Conservation (phyloP, 768 basidiomycete genomes). For the Naganishia antarctica region DNA sequence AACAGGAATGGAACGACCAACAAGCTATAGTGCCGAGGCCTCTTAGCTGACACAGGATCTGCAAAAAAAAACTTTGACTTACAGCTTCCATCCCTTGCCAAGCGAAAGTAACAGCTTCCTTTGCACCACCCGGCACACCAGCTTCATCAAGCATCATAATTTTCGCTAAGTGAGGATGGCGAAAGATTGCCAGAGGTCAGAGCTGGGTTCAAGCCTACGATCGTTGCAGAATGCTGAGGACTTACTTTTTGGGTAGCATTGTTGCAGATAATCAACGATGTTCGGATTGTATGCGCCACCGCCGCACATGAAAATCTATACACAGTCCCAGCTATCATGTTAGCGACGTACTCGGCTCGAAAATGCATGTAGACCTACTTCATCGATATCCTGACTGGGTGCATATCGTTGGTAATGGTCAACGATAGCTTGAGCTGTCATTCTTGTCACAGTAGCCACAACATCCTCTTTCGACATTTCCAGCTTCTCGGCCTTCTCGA, state of each 20-base stretch:
- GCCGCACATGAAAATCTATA: conserved; percentile 41
- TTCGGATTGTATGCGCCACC: conserved; percentile 39
- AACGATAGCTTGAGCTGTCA: conserved; percentile 36
- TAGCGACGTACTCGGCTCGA: neutral
- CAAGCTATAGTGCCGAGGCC: conserved; percentile 18
- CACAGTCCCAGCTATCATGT: no score
- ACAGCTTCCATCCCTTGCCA: conserved; percentile 41
- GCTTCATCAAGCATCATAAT: conserved; percentile 35
- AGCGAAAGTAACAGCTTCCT: conserved; percentile 38
- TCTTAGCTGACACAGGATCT: neutral
- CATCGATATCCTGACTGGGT: conserved; percentile 36
- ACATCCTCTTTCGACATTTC: conserved; percentile 32
- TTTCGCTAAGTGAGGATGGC: conserved; percentile 26
- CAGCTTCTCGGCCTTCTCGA: conserved; percentile 25
- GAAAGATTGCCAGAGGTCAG: conserved; percentile 8
- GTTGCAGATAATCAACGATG: conserved; percentile 27
- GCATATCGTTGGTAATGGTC: conserved; percentile 38
- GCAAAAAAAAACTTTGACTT: neutral
- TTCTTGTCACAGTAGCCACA: conserved; percentile 35
- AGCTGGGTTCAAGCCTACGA: neutral
- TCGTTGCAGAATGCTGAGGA: neutral
- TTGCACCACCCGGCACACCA: conserved; percentile 32
- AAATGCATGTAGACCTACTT: conserved; percentile 10
- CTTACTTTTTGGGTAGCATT: conserved; percentile 28
- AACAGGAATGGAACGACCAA: conserved; percentile 32